Conservation (phyloP, 2,329 filamentous ascomycete species). For the Teratosphaeriaceae sp. region DNA sequence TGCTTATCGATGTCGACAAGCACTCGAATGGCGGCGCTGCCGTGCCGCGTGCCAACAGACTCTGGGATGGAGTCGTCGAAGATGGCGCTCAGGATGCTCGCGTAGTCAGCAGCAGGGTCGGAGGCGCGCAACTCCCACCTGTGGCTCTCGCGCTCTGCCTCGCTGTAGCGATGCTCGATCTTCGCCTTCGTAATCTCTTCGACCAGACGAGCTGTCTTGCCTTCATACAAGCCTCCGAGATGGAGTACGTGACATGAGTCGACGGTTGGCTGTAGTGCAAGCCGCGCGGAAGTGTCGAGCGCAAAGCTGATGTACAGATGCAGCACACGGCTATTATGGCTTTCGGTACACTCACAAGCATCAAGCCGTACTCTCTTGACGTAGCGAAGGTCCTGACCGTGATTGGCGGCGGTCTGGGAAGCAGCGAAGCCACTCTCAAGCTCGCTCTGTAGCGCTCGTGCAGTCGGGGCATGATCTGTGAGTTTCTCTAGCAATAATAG, state of each 20-base stretch:
- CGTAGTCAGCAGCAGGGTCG: conserved; percentile 50
- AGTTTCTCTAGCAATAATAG: conserved; percentile 69
- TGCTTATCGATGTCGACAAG: conserved; percentile 55
- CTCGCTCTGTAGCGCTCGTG: conserved; percentile 73
- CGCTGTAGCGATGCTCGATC: conserved; percentile 77
- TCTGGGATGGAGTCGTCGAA: conserved; percentile 63
- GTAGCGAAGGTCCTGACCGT: conserved; percentile 70
- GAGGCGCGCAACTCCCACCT: conserved; percentile 74
- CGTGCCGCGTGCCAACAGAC: conserved; percentile 56
- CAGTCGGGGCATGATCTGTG: conserved; percentile 42
- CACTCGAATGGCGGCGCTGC: conserved; percentile 63
- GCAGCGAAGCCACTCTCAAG: conserved; percentile 63
- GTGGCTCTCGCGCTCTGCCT: conserved; percentile 72
- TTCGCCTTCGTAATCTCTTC: conserved; percentile 84
- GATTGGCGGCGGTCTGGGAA: conserved; percentile 44
- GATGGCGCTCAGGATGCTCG: conserved; percentile 56
- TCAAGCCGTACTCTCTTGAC: conserved; percentile 27
- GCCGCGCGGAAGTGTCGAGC: conserved; percentile 15
- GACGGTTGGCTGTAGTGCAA: conserved; percentile 16
- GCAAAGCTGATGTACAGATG: conserved; percentile 24
- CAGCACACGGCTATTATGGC: conserved; percentile 20
- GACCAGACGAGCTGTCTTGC: conserved; percentile 65
- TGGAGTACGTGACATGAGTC: conserved; percentile 46
- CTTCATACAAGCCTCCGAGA: conserved; percentile 69
- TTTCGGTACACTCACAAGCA: conserved; percentile 21